A percentile compares a stretch with the other conserved stretches of the same genome.
These are phyloP conservation scores for Castanopsis chinensis DNA, from an alignment of 306 rosid species.

Conservation along the genomic window DNA sequence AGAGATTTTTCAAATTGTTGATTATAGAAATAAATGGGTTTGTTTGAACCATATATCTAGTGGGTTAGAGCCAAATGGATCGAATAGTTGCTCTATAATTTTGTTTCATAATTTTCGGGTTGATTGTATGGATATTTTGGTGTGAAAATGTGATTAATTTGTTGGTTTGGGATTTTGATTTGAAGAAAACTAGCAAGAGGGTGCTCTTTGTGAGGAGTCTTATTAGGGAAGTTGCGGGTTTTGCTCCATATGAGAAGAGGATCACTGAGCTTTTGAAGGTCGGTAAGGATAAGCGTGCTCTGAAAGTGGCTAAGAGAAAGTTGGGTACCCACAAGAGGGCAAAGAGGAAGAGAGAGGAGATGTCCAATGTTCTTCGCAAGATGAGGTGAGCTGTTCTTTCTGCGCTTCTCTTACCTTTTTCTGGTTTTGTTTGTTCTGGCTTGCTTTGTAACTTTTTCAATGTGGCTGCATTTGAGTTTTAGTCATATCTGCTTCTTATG, in stretches of 20 bases:
- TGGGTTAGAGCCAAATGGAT: no score
- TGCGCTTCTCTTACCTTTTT: no score
- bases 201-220: conserved; percentile 72
- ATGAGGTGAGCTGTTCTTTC: conserved; percentile 52
- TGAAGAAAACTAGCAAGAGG: conserved; percentile 75
- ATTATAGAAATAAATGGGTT: no score
- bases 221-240: conserved; percentile 30
- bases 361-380: conserved; percentile 84
- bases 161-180: no score
- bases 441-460: background rate
- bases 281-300: conserved; percentile 86
- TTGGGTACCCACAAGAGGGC: conserved; percentile 86
- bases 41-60: no score
- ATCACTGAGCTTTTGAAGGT: conserved; percentile 91
- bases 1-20: background rate
- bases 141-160: background rate
- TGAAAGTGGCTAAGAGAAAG: conserved; percentile 82
- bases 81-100: no score
- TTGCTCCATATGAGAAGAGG: conserved; percentile 28
- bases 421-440: no score
- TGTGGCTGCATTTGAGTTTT: background rate
- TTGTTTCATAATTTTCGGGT: no score
- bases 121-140: background rate
- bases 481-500: background rate
- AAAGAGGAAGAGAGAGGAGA: conserved; percentile 89